Conservation (phyloP, 208 protist genomes). For the Wallacemonas sp. region DNA sequence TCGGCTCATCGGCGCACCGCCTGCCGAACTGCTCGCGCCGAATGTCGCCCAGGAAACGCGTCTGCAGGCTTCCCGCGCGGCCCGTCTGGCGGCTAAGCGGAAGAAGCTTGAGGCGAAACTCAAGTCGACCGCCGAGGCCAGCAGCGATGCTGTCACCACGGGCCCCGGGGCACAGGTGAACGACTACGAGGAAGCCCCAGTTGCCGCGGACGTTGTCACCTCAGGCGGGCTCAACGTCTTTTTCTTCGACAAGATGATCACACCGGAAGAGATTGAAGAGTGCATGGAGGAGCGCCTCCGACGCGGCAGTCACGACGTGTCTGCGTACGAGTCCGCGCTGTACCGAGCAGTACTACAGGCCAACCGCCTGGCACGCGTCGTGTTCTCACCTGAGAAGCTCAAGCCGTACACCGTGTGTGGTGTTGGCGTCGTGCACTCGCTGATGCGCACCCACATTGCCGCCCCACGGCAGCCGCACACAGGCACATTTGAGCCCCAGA, state of each 20-base stretch:
- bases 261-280: constrained; percentile 60
- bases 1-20: constrained; percentile 51
- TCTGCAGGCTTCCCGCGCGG: constrained; percentile 8
- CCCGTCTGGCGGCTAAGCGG: constrained; percentile 12
- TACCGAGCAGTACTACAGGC: constrained; percentile 64
- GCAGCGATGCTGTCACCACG: background rate
- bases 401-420: constrained; percentile 71
- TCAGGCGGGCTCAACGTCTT: constrained; percentile 51
- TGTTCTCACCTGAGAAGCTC: constrained; percentile 71
- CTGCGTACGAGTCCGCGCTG: constrained; percentile 69
- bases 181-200: constrained; percentile 1
- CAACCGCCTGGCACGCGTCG: constrained; percentile 67
- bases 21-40: constrained; percentile 24
- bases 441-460: constrained; percentile 80
- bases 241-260: constrained; percentile 85
- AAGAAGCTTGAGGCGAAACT: constrained; percentile 16
- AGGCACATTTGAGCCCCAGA: constrained; percentile 68
- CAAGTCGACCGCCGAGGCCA: background rate
- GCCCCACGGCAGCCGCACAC: constrained; percentile 86
- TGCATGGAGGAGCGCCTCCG: constrained; percentile 72
- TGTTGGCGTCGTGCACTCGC: constrained; percentile 81
- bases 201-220: constrained; percentile 41
- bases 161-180: background rate
- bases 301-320: constrained; percentile 59
- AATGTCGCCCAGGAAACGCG: constrained; percentile 43